A percentile compares a stretch with the other conserved stretches of the same genome.
Evolutionary conservation across 768 basidiomycete species (phyloP).

Genomic region (Boletellus ananiceps): DNA sequence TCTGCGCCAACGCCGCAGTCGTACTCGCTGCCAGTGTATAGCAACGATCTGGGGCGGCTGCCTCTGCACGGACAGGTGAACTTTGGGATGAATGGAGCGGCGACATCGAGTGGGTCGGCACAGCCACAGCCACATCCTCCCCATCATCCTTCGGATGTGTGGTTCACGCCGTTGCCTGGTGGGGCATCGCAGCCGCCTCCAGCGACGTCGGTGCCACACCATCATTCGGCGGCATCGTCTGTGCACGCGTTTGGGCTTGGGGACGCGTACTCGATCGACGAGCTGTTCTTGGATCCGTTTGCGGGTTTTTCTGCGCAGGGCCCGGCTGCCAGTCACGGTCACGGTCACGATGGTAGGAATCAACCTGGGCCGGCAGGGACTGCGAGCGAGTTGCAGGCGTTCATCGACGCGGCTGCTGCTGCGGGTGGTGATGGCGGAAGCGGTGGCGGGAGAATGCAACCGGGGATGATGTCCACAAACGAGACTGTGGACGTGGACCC

Average conservation of each 20-base stretch:
- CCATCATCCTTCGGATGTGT: conserved; percentile 7
- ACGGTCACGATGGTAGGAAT: too few relatives aligned
- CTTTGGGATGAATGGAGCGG: conserved; percentile 8
- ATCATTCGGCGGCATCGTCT: background rate
- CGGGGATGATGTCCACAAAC: conserved; percentile 4
- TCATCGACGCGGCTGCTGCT: background rate
- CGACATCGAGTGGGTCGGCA: conserved; percentile 1
- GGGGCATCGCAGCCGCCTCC: background rate
- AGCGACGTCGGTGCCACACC: too few relatives aligned
- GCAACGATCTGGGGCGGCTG: conserved; percentile 52
- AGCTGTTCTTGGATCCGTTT: conserved; percentile 20
- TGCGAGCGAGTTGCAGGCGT: conserved; percentile 11
- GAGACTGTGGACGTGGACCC: conserved; percentile 34
- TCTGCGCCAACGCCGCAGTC: background rate
- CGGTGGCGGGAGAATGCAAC: background rate
- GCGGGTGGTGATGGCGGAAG: conserved; percentile 5
- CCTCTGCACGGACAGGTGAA: conserved; percentile 38
- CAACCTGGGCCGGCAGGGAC: too few relatives aligned
- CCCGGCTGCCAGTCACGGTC: too few relatives aligned
- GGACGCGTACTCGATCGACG: conserved; percentile 18
- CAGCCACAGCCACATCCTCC: background rate
- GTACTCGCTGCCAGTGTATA: conserved; percentile 49
- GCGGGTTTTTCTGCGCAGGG: background rate
- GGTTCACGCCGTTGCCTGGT: conserved; percentile 15
- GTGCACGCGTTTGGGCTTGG: conserved; percentile 3